Percentiles rank a stretch among this genome's conserved stretches.
Conservation (phyloP, 176 grass and related monocot genomes). For the Typha latifolia region DNA sequence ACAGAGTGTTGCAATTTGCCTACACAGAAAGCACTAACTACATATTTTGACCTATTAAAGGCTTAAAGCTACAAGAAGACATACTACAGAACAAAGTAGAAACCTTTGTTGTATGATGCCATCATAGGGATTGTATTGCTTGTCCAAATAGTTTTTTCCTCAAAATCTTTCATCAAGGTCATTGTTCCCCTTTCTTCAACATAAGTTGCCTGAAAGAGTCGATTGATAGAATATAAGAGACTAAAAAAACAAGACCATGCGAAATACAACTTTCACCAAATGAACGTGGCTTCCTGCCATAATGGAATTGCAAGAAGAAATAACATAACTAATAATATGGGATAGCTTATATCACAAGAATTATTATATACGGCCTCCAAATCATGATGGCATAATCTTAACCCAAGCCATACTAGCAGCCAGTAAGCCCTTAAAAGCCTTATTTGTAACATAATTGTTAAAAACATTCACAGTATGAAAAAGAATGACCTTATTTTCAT, state of each 20-base stretch:
- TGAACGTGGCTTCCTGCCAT: background rate
- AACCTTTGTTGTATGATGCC: constrained; percentile 94
- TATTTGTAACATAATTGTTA: background rate
- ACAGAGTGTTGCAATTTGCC: constrained; percentile 79
- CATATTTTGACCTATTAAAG: background rate
- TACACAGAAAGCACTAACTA: constrained; percentile 27
- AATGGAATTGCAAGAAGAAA: background rate
- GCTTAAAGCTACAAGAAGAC: background rate
- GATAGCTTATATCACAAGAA: background rate
- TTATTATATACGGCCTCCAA: background rate
- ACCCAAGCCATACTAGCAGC: background rate
- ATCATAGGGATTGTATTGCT: constrained; percentile 81
- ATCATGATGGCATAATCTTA: background rate
- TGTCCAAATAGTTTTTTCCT: constrained; percentile 84
- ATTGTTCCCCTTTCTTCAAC: constrained; percentile 68
- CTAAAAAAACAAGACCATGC: constrained; percentile 1
- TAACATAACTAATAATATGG: background rate
- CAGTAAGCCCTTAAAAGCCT: background rate
- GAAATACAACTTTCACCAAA: background rate
- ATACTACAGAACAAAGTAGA: constrained; percentile 14
- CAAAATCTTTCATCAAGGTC: constrained; percentile 86
- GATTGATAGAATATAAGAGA: constrained; percentile 8
- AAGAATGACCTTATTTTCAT: background rate
- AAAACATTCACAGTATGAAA: background rate
- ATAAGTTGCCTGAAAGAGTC: constrained; percentile 56